Evolutionary conservation across 345 rosid species (phyloP).

Genomic region (Pistacia vera): DNA sequence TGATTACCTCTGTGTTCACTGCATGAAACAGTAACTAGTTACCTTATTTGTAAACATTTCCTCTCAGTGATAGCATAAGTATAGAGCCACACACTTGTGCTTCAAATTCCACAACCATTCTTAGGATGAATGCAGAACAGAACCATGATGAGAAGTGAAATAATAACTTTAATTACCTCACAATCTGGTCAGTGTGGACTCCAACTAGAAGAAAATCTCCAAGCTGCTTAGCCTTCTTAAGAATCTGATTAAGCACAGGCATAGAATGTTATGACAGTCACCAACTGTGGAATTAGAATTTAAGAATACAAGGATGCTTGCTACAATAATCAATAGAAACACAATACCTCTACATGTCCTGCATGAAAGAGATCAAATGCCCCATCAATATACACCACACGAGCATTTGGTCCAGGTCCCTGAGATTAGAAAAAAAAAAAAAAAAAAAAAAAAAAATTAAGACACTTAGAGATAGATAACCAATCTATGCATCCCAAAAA

Average conservation of each 20-base stretch:
- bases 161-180: constrained; percentile 55
- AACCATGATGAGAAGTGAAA: constrained; percentile 11
- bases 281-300: not conserved
- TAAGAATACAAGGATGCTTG: constrained; percentile 1
- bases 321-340: constrained; percentile 2
- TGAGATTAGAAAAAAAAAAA: constrained; percentile 27
- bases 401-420: constrained; percentile 92
- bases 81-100: not conserved
- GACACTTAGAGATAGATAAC: not conserved
- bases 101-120: not conserved
- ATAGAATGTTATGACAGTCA: not conserved
- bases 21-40: constrained; percentile 23
- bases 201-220: constrained; percentile 97
- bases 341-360: constrained; percentile 92
- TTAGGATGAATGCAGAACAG: not conserved
- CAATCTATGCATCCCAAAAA: not conserved
- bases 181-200: constrained; percentile 77
- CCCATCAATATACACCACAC: constrained; percentile 87
- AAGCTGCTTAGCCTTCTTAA: constrained; percentile 82
- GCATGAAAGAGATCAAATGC: constrained; percentile 99
- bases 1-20: constrained; percentile 77
- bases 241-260: constrained; percentile 53
- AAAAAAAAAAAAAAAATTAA: not conserved
- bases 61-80: not conserved
- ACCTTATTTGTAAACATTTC: constrained; percentile 5